Evolutionary conservation across 1,284 basidiomycete genomes (phyloP), one percentile per base, ranked within the genome.

Genomic region (Rhizoctonia solani): DNA sequence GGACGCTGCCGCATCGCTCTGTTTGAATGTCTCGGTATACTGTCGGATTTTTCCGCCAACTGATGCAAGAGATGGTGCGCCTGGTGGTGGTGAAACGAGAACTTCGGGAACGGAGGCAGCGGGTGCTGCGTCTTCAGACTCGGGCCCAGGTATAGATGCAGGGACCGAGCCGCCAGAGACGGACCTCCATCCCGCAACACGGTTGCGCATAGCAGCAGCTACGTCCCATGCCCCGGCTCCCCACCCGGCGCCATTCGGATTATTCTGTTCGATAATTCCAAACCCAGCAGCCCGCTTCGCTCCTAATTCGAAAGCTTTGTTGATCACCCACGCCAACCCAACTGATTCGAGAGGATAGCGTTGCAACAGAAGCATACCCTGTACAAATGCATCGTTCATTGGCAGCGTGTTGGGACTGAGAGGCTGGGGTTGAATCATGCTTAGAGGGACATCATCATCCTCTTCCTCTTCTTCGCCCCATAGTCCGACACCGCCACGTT

Each of bases 401-500:
- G 27, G 46, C 14, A 46, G 8, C 16, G 32, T 25, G 42, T 61
- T 32, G 39, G 47, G 6, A 23, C 54, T 34, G 52, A 5, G 54
- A 30, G 11, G 58, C 41, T 16, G n/a, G n/a, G 67, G 27, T 29
- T 59, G 56, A 14, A 49, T 66, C 66, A 53, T 68, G 32, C 52
- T 54, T 11, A 53, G 52, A 23, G 49, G 69, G 47, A 68, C 67
- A 14, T 74, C 75, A 29, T 74, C 71, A 3, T 73, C 72, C 16
- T 74, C 73, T n/a, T 73, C 75, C 13, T 75, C 74, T 16, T 75
- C 76, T n/a, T 67, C 68, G 37, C 66, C 70, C 70, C 70, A 71
- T 4, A 71, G 49, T 2, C 70, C 70, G 19, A 65, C 70, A 13
- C 50, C 53, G 16, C 58, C 58, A 16, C 58, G 58, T 29, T 34